Evolutionary conservation across 352 stramenopile species (phyloP).

Genomic region (Globisporangium solare): DNA sequence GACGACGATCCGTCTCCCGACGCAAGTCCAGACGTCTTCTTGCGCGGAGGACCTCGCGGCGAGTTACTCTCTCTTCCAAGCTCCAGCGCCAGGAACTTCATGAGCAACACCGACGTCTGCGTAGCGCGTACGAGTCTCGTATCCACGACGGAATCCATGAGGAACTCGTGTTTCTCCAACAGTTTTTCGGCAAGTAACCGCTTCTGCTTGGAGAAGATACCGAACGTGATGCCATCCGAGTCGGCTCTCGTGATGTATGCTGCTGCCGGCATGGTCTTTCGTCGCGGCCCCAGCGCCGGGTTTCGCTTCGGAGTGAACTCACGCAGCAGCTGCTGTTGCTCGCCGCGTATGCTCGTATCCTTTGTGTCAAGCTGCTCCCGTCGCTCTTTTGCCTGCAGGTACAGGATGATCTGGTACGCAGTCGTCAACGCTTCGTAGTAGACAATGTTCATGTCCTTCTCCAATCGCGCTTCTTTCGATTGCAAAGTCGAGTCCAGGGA

Average conservation of each 20-base stretch:
- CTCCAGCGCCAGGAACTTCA: slow-evolving; percentile 49
- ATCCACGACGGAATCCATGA: slow-evolving; percentile 69
- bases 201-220: slow-evolving; percentile 29
- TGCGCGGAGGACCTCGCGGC: neutral
- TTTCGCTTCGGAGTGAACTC: slow-evolving; percentile 1
- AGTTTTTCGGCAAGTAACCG: slow-evolving; percentile 39
- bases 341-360: slow-evolving; percentile 9
- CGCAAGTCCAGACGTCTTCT: neutral
- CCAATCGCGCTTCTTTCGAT: slow-evolving; percentile 56
- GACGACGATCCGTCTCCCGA: slow-evolving; percentile 6
- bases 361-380: slow-evolving; percentile 16
- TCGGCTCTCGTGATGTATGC: slow-evolving; percentile 2
- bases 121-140: slow-evolving; percentile 47
- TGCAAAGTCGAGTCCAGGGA: slow-evolving; percentile 28
- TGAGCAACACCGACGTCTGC: slow-evolving; percentile 52
- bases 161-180: slow-evolving; percentile 55
- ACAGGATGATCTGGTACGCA: slow-evolving; percentile 55
- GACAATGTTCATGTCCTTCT: slow-evolving; percentile 65
- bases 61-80: slow-evolving; percentile 20
- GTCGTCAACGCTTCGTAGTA: slow-evolving; percentile 66
- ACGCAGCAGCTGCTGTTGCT: slow-evolving; percentile 3
- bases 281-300: neutral
- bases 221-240: slow-evolving; percentile 11
- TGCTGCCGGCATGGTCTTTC: slow-evolving; percentile 1
- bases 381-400: slow-evolving; percentile 28